Evolutionary conservation across 2,329 filamentous ascomycete species (phyloP), one percentile per base, ranked within the genome.

Genomic region (Ophiocordyceps camponoti-saundersi): DNA sequence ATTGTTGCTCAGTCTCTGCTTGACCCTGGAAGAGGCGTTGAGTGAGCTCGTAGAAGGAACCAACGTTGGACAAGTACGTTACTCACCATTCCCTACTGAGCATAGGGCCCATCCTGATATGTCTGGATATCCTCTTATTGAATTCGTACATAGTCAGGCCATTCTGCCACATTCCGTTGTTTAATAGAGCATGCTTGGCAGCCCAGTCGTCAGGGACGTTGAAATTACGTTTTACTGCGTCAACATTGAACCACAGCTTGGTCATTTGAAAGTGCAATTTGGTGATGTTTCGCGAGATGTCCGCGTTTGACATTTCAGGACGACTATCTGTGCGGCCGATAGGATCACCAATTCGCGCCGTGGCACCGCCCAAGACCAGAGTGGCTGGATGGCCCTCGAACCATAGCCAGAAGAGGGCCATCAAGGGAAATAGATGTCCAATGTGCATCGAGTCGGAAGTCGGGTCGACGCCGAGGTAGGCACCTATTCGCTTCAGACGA

Each of bases 101-200:
- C 85, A 98, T 88, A 3, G 88, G 75, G 1, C 90, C 88, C 45
- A 98, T 66, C 49, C 90, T 74, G 59, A 87, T 78, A 43, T 79
- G 73, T 30, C 72, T 74, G 3, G 88, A 92, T 29, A 95, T 67
- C 48, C 80, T 73, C 58, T 77, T 75, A 53, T 93, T 68, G 46
- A 95, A 75, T 43, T 95, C 84, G 44, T 86, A 69, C 42, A 94
- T 69, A 1, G 79, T 71, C 42, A 85, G 65, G 39, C 74, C 77
- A 53, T 82, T 77, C 67, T 89, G 78, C 92, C 92, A 98, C 45
- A 71, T 70, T 52, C 79, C 82, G 62, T 98, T 98, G 65, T 95
- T 93, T 26, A 80, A 61, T 36, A 95, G 56, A 21, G 74, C 75
- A 47, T 79, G 75, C 51, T 70, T 77, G 68, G 84, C 85, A 5